Evolutionary conservation across 2,329 filamentous ascomycete genomes (phyloP), one percentile per base, ranked within the genome.

Genomic region (Colletotrichum australisinense): DNA sequence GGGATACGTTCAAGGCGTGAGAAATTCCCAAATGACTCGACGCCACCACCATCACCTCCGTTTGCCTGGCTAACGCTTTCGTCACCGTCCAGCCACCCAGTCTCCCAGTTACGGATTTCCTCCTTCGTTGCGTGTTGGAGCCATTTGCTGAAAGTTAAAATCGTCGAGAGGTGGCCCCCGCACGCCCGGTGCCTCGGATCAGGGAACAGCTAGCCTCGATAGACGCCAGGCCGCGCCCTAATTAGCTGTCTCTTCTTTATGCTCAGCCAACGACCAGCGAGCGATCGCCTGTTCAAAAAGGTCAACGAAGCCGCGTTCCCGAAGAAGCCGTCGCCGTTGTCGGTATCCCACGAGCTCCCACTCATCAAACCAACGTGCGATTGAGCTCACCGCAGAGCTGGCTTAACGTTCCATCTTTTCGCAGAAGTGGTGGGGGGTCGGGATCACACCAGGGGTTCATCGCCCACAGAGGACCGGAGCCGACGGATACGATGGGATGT

Each of bases 401-500:
- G 42, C 42, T 49, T 49, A 49, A 49, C 42, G 19, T 49, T 49
- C 42, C 16, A 22, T 49, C 42, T 49, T 49, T 49, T 42, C 42
- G 42, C 42, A 49, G 42, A 49, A 49, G 42, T 49, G 42, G 42
- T 49, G 42, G 42, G 42, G 42, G 42, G 42, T n/a, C 42, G 42
- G 42, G 19, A 49, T 49, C 42, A 49, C 19, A 49, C 42, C 42
- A 49, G 19, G 16, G 42, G 19, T 49, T 49, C 42, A 49, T 49
- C 42, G 42, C 42, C 19, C 42, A 49, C 42, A 49, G 16, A 49
- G 5, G 30, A 35, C 53, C n/a, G 53, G 53, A 38, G 56, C 59
- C 28, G 30, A 35, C 19, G 80, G 79, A 16, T 32, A 70, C 28
- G 16, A 73, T 70, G 70, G 67, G 55, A 26, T 60, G 62, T 11